Conservation (phyloP, 768 basidiomycete species). For the Boletus tylopilopsis region DNA sequence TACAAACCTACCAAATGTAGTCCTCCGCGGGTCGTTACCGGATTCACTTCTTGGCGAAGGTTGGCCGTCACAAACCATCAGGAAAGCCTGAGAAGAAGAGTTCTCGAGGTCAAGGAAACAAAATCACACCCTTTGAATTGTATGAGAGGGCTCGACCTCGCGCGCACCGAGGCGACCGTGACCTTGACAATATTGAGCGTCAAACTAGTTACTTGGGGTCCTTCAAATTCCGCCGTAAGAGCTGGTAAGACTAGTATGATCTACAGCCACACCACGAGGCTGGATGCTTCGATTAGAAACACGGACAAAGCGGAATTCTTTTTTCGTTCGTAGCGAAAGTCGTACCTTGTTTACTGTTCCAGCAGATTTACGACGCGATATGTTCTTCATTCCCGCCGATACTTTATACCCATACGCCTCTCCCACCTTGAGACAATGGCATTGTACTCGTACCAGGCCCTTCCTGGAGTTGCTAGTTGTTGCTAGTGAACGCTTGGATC, state of each 20-base stretch:
- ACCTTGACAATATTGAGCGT: background rate
- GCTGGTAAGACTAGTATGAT: background rate
- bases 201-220: background rate
- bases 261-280: background rate
- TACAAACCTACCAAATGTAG: background rate
- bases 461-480: no score
- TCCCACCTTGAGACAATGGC: no score
- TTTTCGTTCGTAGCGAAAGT: background rate
- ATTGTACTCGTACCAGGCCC: no score
- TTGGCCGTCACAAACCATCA: background rate
- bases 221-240: background rate
- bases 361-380: no score
- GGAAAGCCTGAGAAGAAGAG: background rate
- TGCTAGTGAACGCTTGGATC: no score
- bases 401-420: no score
- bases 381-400: no score
- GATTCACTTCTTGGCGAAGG: background rate
- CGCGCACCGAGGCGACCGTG: no score
- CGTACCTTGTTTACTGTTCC: background rate
- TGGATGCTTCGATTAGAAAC: background rate
- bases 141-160: no score
- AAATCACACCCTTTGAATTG: no score
- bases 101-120: no score
- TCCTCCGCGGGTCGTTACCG: background rate
- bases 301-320: background rate